Percentiles rank a stretch among this genome's conserved stretches.
Evolutionary conservation across 129 eudicot species (phyloP).

Genomic region (Flaveria brownii): DNA sequence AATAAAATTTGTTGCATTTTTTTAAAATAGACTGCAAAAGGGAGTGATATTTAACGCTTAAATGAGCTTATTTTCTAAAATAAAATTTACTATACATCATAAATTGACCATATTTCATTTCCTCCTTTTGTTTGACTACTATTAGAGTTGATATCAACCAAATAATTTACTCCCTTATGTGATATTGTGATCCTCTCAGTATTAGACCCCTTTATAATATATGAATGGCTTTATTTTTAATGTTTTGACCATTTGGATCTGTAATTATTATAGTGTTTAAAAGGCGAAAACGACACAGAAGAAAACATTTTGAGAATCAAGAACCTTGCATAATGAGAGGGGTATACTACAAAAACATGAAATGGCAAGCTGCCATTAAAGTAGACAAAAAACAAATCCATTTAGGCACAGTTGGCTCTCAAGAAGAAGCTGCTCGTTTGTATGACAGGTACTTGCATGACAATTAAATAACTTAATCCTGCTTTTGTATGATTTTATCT

Average conservation of each 20-base stretch:
- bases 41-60: background rate
- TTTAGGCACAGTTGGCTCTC: conserved; percentile 94
- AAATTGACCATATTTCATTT: background rate
- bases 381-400: conserved; percentile 99
- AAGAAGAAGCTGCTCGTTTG: conserved; percentile 92
- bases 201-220: background rate
- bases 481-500: background rate
- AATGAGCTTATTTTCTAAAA: background rate
- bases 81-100: background rate
- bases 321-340: conserved; percentile 86
- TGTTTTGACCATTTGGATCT: conserved; percentile 18
- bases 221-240: background rate
- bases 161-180: background rate
- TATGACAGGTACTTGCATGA: conserved; percentile 74
- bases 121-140: background rate
- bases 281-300: conserved; percentile 80
- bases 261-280: conserved; percentile 56
- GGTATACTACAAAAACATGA: conserved; percentile 92
- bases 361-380: conserved; percentile 99
- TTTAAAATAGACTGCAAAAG: background rate
- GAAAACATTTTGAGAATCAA: conserved; percentile 78
- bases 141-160: background rate
- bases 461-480: background rate
- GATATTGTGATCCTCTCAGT: background rate
- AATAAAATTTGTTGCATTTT: background rate